Percentiles rank a stretch among this genome's conserved stretches.
Evolutionary conservation across 75 land plant genomes (phyloP).

Genomic region (Pinus albicaulis): DNA sequence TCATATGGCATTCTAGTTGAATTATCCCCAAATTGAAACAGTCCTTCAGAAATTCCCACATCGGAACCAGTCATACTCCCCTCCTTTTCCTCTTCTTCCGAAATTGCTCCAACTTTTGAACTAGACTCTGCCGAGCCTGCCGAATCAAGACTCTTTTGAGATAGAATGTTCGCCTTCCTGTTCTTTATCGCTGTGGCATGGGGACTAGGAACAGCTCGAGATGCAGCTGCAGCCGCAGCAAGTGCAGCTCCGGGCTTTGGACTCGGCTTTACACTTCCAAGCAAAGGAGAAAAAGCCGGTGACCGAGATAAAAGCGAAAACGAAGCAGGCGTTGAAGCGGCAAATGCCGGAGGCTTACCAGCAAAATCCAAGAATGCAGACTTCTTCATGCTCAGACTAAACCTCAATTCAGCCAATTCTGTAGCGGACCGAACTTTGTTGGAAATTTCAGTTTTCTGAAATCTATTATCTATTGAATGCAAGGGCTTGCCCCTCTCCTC

Average conservation of each 20-base stretch:
- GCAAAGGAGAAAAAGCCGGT: conserved; percentile 23
- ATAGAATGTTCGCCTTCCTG: conserved; percentile 25
- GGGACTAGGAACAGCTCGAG: conserved; percentile 55
- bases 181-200: conserved; percentile 57
- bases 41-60: not conserved
- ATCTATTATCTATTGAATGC: not conserved
- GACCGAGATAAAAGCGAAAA: not conserved
- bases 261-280: conserved; percentile 36
- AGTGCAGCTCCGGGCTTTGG: conserved; percentile 91
- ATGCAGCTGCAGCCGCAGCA: conserved; percentile 89
- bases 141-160: conserved; percentile 13
- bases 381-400: not conserved
- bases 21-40: not conserved
- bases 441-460: not conserved
- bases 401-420: not conserved
- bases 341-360: not conserved
- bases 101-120: conserved; percentile 4
- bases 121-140: not conserved
- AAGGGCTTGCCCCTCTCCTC: not conserved
- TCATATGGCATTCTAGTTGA: conserved; percentile 2
- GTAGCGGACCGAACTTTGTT: not conserved
- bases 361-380: not conserved
- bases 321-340: not conserved
- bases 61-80: conserved; percentile 5
- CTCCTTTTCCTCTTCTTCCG: conserved; percentile 8